phyloP scores from a whole-genome alignment of 495 filamentous ascomycete genomes.

The Talaromyces adpressus region DNA sequence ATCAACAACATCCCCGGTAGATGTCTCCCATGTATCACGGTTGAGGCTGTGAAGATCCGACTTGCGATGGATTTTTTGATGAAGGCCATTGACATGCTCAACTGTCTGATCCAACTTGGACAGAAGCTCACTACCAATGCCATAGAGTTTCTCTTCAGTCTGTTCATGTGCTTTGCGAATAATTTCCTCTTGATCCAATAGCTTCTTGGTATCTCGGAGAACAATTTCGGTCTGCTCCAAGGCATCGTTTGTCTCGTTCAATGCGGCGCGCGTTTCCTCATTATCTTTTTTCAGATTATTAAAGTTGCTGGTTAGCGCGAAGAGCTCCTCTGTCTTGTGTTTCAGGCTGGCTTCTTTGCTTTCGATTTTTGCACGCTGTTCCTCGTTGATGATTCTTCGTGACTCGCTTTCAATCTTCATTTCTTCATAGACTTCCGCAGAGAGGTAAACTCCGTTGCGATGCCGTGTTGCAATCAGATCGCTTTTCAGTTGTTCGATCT shows the following conservation, averaged over 20 bases:
- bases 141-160: conserved; percentile 69
- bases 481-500: conserved; percentile 89
- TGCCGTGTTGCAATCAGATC: conserved; percentile 90
- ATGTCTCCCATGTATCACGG: conserved; percentile 67
- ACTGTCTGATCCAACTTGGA: conserved; percentile 69
- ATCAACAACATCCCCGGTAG: conserved; percentile 64
- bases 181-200: conserved; percentile 69
- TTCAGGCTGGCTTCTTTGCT: conserved; percentile 82
- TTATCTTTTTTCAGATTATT: conserved; percentile 80
- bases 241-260: conserved; percentile 72
- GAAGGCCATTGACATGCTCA: conserved; percentile 69
- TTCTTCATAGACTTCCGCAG: conserved; percentile 76
- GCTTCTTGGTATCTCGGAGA: conserved; percentile 64
- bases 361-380: conserved; percentile 87
- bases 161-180: conserved; percentile 77
- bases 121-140: conserved; percentile 67
- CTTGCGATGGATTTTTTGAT: conserved; percentile 75
- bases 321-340: conserved; percentile 87
- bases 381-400: conserved; percentile 82
- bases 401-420: conserved; percentile 88
- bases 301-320: conserved; percentile 75
- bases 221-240: conserved; percentile 83
- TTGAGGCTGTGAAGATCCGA: conserved; percentile 75
- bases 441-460: conserved; percentile 90
- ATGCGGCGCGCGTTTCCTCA: conserved; percentile 59